Percentiles rank a stretch among this genome's conserved stretches.
Evolutionary conservation across 2,329 filamentous ascomycete genomes (phyloP).

Genomic region (Paracorniculantispora psalliotae): DNA sequence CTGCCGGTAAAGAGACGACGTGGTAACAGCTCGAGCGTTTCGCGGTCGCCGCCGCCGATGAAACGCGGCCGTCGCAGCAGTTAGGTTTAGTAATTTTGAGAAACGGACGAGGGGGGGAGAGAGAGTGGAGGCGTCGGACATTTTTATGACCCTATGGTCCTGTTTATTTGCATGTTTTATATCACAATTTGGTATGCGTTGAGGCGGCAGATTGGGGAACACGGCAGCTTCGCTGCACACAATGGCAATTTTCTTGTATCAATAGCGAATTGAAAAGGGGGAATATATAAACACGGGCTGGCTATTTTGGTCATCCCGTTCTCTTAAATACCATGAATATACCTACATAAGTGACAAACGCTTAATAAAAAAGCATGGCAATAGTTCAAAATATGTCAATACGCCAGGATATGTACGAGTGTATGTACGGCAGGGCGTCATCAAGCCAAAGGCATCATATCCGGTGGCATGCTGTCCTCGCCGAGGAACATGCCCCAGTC

Average conservation of each 20-base stretch:
- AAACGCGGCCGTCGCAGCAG: slow-evolving; percentile 27
- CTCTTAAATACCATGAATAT: not conserved
- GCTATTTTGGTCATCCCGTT: not conserved
- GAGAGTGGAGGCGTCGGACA: no score
- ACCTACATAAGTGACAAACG: not conserved
- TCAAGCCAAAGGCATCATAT: slow-evolving; percentile 9
- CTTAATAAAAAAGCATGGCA: not conserved
- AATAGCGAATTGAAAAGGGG: slow-evolving; percentile 1
- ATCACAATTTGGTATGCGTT: not conserved
- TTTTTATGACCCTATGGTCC: not conserved
- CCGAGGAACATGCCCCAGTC: slow-evolving; percentile 24
- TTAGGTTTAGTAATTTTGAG: slow-evolving; percentile 15
- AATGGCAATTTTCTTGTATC: not conserved
- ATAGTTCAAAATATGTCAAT: no score
- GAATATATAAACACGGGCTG: not conserved
- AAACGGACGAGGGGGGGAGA: not conserved
- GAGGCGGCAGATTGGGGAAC: not conserved
- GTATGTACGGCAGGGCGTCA: not conserved
- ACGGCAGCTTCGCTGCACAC: not conserved
- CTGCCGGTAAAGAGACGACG: slow-evolving; percentile 18
- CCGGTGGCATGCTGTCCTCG: slow-evolving; percentile 15
- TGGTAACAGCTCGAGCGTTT: slow-evolving; percentile 26
- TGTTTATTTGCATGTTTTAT: not conserved
- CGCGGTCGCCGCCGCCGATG: slow-evolving; percentile 27
- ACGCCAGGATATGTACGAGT: not conserved